A percentile compares a stretch with the other conserved stretches of the same genome.
These are phyloP conservation scores for Vishniacozyma victoriae DNA, from an alignment of 768 basidiomycete genomes.

Conservation along the genomic window DNA sequence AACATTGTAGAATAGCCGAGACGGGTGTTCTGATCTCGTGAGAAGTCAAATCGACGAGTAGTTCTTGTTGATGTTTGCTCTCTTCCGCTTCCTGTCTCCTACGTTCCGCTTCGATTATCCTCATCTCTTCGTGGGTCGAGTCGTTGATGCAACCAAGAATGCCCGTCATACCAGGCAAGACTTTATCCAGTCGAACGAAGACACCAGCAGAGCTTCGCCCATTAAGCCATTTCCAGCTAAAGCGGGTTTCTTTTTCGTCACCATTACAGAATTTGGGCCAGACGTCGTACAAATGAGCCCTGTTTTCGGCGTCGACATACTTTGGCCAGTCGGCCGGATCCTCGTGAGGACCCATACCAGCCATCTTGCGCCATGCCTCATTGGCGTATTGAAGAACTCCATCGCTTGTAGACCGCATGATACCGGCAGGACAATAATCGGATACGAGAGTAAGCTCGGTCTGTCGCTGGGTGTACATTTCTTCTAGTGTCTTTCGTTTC, in stretches of 20 bases:
- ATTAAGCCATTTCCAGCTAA: conserved; percentile 35
- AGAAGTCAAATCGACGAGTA: conserved; percentile 46
- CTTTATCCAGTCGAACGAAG: conserved; percentile 33
- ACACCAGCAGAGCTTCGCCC: conserved; percentile 21
- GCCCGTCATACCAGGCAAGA: conserved; percentile 22
- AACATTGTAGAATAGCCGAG: conserved; percentile 46
- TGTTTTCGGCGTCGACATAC: conserved; percentile 16
- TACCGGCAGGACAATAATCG: conserved; percentile 40
- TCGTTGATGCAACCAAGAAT: conserved; percentile 38
- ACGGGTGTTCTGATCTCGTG: conserved; percentile 47
- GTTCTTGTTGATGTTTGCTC: conserved; percentile 43
- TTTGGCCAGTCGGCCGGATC: conserved; percentile 28
- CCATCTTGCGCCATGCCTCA: conserved; percentile 21
- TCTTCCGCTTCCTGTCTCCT: conserved; percentile 38
- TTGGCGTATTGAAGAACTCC: conserved; percentile 31
- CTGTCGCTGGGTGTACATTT: conserved; percentile 22
- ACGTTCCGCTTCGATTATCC: conserved; percentile 33
- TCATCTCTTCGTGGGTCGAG: conserved; percentile 35
- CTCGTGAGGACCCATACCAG: conserved; percentile 5
- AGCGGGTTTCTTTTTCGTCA: conserved; percentile 13
- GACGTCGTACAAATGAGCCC: conserved; percentile 1
- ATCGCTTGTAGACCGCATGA: conserved; percentile 23
- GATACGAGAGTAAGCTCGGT: conserved; percentile 31
- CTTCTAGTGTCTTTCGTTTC: conserved; percentile 38
- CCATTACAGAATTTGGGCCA: conserved; percentile 18